These are phyloP conservation scores for Rhodotorula babjevae DNA, from an alignment of 768 basidiomycete genomes.

Conservation along the genomic window DNA sequence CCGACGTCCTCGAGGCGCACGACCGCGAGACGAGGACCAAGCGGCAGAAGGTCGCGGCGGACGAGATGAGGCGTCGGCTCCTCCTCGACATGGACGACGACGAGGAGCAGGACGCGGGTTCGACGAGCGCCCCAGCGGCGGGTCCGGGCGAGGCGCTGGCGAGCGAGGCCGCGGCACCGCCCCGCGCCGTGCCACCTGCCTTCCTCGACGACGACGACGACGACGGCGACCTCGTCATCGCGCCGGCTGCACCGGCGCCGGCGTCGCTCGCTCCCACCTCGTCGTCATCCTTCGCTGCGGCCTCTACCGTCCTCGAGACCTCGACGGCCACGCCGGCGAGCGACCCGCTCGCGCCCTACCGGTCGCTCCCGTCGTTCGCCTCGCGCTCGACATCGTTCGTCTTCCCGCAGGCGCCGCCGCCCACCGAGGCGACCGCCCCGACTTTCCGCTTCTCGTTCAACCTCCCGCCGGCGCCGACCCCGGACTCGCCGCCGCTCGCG, in stretches of 20 bases:
- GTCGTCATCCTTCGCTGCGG: not conserved
- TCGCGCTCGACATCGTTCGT: not conserved
- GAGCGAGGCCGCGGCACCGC: not conserved
- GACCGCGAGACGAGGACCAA: not conserved
- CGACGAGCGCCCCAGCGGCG: no score
- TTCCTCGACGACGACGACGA: not conserved
- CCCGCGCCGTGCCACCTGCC: no score
- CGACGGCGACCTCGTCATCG: not conserved
- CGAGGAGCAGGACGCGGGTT: not conserved
- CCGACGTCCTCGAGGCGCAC: not conserved
- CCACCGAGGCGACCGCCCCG: not conserved
- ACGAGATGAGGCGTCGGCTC: not conserved
- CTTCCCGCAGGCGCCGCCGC: not conserved
- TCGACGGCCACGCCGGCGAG: no score
- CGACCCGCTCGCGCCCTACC: not conserved
- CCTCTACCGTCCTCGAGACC: no score
- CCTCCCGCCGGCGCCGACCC: no score
- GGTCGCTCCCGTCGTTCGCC: not conserved
- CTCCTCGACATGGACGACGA: not conserved
- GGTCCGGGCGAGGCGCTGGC: not conserved
- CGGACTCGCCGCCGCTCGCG: no score
- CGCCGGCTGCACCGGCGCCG: not conserved
- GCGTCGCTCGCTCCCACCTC: not conserved
- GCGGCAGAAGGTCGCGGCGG: constrained; percentile 1
- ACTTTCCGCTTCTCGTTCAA: not conserved